Evolutionary conservation across 768 basidiomycete genomes (phyloP).

Genomic region (Scleroderma citrinum): DNA sequence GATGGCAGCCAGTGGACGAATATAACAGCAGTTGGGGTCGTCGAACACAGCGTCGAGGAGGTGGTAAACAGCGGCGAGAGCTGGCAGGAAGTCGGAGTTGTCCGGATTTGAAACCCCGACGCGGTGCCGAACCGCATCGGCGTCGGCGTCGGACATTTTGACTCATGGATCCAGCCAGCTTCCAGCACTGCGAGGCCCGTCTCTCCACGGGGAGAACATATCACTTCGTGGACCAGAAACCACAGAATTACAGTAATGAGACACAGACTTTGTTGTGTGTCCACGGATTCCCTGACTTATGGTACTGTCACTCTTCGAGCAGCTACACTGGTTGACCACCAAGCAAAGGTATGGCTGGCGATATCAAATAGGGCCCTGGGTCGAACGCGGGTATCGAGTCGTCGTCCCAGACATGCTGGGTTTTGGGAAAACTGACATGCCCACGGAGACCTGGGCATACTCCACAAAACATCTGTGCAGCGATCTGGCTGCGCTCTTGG

Average conservation of each 20-base stretch:
- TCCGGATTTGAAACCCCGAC: slow-evolving; percentile 16
- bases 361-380: slow-evolving; percentile 69
- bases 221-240: slow-evolving; percentile 70
- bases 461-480: slow-evolving; percentile 52
- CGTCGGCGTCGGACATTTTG: slow-evolving; percentile 11
- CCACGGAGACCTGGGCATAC: slow-evolving; percentile 47
- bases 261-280: slow-evolving; percentile 57
- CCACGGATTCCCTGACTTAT: slow-evolving; percentile 76
- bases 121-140: slow-evolving; percentile 24
- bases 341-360: slow-evolving; percentile 64
- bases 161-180: slow-evolving; percentile 20
- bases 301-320: slow-evolving; percentile 18
- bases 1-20: background rate
- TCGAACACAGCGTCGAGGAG: slow-evolving; percentile 11
- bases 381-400: slow-evolving; percentile 53
- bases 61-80: slow-evolving; percentile 24
- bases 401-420: slow-evolving; percentile 47
- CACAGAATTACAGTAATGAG: slow-evolving; percentile 34
- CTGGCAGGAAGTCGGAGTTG: slow-evolving; percentile 17
- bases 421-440: slow-evolving; percentile 64
- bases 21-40: slow-evolving; percentile 2
- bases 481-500: slow-evolving; percentile 63
- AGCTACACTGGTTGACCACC: background rate
- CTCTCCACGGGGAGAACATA: slow-evolving; percentile 60
- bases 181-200: slow-evolving; percentile 46